phyloP scores from a whole-genome alignment of 2,329 filamentous ascomycete species.

The Pseudogymnoascus sp. region DNA sequence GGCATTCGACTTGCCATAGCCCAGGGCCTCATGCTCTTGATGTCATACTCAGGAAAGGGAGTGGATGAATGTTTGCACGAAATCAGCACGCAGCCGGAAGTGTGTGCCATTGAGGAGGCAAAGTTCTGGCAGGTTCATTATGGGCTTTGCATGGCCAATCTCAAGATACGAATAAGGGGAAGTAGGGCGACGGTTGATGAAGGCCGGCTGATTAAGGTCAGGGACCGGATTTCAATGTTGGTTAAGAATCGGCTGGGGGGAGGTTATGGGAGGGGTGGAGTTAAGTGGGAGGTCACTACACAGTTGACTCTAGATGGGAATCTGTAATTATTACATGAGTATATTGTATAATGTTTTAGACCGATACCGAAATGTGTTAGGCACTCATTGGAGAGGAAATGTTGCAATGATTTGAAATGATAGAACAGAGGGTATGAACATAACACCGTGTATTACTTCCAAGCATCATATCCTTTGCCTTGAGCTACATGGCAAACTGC shows the following conservation, averaged over 20 bases:
- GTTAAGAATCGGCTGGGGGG: conserved; percentile 81
- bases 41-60: conserved; percentile 57
- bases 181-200: conserved; percentile 57
- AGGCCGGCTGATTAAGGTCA: conserved; percentile 60
- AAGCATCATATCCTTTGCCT: neutral
- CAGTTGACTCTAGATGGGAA: conserved; percentile 46
- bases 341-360: conserved; percentile 2
- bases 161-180: conserved; percentile 63
- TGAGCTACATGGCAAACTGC: conserved; percentile 2
- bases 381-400: neutral
- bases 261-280: conserved; percentile 70
- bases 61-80: conserved; percentile 62
- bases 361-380: neutral
- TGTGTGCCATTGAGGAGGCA: conserved; percentile 75
- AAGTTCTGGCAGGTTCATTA: conserved; percentile 99
- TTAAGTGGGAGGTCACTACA: conserved; percentile 88
- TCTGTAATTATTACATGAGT: conserved; percentile 2
- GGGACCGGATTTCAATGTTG: conserved; percentile 66
- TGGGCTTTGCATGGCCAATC: conserved; percentile 87
- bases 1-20: conserved; percentile 76
- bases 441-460: neutral
- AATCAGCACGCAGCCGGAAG: conserved; percentile 69
- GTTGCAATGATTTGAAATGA: conserved; percentile 10
- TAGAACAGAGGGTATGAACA: conserved; percentile 8
- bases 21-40: conserved; percentile 87